Evolutionary conservation across 108 stramenopile genomes (phyloP).

Genomic region (Conticribra guillardii): DNA sequence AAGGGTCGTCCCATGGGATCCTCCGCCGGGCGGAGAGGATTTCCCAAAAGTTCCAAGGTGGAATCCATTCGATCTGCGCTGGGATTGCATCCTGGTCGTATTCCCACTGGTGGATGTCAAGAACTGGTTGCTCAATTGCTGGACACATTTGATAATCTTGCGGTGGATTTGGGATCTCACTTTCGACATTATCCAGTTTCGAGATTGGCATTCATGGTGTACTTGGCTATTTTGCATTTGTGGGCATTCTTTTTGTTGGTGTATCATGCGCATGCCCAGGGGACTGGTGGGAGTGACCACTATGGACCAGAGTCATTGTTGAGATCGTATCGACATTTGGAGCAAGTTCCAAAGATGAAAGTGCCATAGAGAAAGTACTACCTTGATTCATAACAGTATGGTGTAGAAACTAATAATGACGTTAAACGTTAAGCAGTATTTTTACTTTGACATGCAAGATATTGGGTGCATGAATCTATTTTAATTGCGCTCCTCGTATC

Average conservation of each 20-base stretch:
- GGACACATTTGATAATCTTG: conserved; percentile 73
- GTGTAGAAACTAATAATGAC: neutral
- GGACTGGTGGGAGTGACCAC: conserved; percentile 41
- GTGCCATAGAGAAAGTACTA: neutral
- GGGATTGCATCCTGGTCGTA: conserved; percentile 60
- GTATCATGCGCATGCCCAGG: conserved; percentile 84
- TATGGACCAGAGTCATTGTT: conserved; percentile 44
- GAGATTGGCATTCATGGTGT: conserved; percentile 73
- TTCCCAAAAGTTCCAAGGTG: conserved; percentile 26
- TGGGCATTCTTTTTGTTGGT: conserved; percentile 87
- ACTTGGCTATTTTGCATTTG: conserved; percentile 70
- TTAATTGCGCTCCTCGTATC: too few relatives aligned
- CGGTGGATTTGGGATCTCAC: conserved; percentile 76
- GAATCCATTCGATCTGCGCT: conserved; percentile 75
- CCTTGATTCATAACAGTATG: too few relatives aligned
- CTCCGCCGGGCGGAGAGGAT: conserved; percentile 8
- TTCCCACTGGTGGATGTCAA: conserved; percentile 56
- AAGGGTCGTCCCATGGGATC: conserved; percentile 24
- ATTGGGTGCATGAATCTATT: too few relatives aligned
- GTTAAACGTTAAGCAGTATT: neutral
- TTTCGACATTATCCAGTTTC: conserved; percentile 77
- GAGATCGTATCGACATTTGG: conserved; percentile 39
- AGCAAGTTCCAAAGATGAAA: conserved; percentile 27
- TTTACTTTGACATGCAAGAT: conserved; percentile 2
- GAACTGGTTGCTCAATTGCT: conserved; percentile 68